phyloP scores from a whole-genome alignment of 2,329 filamentous ascomycete species.

The Malbranchea zuffiana region DNA sequence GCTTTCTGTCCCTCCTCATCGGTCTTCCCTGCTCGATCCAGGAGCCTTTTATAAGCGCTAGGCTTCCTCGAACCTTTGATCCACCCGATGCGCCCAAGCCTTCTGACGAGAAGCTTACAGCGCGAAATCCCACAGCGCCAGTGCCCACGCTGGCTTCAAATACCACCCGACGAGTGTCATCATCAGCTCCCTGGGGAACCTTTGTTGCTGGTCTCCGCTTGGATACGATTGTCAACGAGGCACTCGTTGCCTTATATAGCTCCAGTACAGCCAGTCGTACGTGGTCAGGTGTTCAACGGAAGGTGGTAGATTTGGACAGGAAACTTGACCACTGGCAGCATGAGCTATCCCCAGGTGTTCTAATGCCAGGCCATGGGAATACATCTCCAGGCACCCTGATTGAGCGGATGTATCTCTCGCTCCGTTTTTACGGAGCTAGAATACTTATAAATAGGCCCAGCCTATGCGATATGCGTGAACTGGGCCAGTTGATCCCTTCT shows the following conservation, averaged over 20 bases:
- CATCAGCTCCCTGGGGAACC: constrained; percentile 4
- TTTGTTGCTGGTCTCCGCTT: constrained; percentile 13
- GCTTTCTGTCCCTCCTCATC: constrained; percentile 26
- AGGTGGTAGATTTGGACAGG: constrained; percentile 20
- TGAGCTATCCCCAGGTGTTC: constrained; percentile 19
- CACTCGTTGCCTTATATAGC: constrained; percentile 26
- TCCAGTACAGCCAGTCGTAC: constrained; percentile 20
- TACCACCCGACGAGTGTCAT: not conserved
- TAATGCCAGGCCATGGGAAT: constrained; percentile 1
- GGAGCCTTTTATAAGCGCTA: constrained; percentile 22
- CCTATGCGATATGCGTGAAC: constrained; percentile 22
- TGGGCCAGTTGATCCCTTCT: constrained; percentile 23
- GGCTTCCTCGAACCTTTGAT: constrained; percentile 22
- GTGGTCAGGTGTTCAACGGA: constrained; percentile 27
- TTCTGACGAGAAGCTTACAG: not conserved
- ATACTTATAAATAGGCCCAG: constrained; percentile 32
- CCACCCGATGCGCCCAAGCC: constrained; percentile 10
- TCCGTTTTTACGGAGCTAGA: constrained; percentile 24
- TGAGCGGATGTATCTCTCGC: constrained; percentile 14
- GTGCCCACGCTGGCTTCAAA: constrained; percentile 1
- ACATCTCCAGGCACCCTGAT: constrained; percentile 2
- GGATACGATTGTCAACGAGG: constrained; percentile 21
- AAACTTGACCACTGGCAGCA: constrained; percentile 27
- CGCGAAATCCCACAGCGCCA: not conserved
- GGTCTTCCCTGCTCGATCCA: constrained; percentile 27